These are phyloP conservation scores for Cydonia oblonga DNA, from an alignment of 331 rosid genomes.

Conservation along the genomic window DNA sequence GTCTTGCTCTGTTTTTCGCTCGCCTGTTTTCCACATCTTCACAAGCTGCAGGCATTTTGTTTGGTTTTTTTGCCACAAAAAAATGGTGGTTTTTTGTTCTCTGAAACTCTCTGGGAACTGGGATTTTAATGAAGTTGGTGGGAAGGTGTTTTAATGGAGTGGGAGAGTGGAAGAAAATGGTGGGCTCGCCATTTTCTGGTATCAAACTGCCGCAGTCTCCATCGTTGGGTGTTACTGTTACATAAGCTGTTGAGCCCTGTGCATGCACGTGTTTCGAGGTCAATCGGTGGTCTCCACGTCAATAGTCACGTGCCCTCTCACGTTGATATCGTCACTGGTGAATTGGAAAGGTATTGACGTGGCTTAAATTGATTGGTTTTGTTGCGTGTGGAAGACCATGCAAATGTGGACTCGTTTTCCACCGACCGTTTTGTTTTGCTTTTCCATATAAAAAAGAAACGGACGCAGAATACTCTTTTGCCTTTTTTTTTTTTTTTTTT, in stretches of 20 bases:
- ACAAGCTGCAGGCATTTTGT: conserved; percentile 20
- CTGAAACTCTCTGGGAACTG: not conserved
- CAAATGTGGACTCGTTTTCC: not conserved
- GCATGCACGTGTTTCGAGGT: not conserved
- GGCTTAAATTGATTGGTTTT: not conserved
- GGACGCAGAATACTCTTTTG: not conserved
- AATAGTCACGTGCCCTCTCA: not conserved
- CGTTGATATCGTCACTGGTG: not conserved
- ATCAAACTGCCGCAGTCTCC: conserved; percentile 22
- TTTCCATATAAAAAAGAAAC: not conserved
- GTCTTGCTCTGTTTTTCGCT: conserved; percentile 26
- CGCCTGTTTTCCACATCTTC: conserved; percentile 50
- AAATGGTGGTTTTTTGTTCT: not conserved
- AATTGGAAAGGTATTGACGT: not conserved
- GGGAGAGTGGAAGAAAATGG: conserved; percentile 5
- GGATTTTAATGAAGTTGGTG: conserved; percentile 20
- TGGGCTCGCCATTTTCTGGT: conserved; percentile 17
- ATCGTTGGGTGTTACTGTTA: not conserved
- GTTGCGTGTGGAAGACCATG: not conserved
- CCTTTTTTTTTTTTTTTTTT: too few species aligned
- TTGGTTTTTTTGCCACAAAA: too few species aligned
- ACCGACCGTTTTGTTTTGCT: not conserved
- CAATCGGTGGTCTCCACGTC: not conserved
- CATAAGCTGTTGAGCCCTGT: not conserved
- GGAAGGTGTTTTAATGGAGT: conserved; percentile 20